phyloP scores from a whole-genome alignment of 768 basidiomycete genomes.

The Rhodotorula taiwanensis region DNA sequence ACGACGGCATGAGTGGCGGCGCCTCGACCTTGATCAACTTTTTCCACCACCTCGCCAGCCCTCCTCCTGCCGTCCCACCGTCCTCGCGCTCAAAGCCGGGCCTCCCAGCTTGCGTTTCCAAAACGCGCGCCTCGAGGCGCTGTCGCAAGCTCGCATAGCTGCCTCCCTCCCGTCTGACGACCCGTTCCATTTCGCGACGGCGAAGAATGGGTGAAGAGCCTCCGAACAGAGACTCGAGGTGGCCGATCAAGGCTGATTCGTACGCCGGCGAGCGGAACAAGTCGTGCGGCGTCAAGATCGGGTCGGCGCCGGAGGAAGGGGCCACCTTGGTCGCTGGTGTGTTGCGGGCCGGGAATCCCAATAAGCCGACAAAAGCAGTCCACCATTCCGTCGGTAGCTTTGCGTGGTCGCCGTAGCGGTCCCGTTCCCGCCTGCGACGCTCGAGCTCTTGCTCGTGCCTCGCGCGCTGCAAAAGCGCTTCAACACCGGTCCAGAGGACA shows the following conservation, averaged over 20 bases:
- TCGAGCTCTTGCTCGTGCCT: too few relatives aligned
- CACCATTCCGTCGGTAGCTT: too few relatives aligned
- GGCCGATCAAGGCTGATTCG: neutral
- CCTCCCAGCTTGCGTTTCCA: neutral
- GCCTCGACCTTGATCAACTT: neutral
- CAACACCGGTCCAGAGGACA: too few relatives aligned
- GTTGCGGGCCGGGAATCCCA: too few relatives aligned
- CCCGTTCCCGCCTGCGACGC: neutral
- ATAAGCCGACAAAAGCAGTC: neutral
- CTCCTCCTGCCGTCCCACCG: too few relatives aligned
- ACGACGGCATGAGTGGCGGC: too few relatives aligned
- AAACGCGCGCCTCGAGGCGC: neutral
- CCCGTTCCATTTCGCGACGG: neutral
- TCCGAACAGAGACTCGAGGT: neutral
- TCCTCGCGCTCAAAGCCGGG: too few relatives aligned
- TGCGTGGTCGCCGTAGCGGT: too few relatives aligned
- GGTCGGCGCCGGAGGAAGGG: neutral
- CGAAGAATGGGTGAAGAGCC: neutral
- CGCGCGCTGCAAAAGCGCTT: too few relatives aligned
- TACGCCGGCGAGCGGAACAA: constrained; percentile 7
- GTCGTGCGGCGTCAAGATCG: constrained; percentile 5
- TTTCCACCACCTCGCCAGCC: too few relatives aligned
- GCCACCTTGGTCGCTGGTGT: too few relatives aligned
- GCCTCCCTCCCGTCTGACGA: neutral
- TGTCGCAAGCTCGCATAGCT: constrained; percentile 3